Percentiles rank a stretch among this genome's conserved stretches.
These are phyloP conservation scores for Earliella scabrosa DNA, from an alignment of 1,284 basidiomycete species.

Conservation along the genomic window DNA sequence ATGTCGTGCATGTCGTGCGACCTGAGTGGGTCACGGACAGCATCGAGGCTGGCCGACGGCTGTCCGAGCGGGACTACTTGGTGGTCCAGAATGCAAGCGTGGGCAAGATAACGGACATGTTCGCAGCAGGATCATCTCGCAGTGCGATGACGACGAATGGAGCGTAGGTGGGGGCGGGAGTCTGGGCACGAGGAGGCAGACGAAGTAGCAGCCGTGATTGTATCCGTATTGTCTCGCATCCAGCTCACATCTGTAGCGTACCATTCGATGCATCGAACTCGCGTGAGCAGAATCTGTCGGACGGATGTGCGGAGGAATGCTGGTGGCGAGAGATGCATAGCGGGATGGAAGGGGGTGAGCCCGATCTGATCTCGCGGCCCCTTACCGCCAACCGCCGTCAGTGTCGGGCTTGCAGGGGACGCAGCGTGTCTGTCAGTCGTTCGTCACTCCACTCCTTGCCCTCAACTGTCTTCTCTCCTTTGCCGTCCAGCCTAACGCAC, in stretches of 20 bases:
- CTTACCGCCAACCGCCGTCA: background rate
- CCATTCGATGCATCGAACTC: background rate
- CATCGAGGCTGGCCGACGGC: conserved; percentile 55
- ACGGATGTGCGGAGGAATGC: background rate
- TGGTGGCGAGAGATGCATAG: background rate
- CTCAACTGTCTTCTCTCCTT: conserved; percentile 19
- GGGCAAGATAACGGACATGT: conserved; percentile 32
- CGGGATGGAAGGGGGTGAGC: background rate
- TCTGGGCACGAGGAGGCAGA: no score
- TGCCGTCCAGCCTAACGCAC: conserved; percentile 1
- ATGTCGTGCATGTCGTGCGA: conserved; percentile 58
- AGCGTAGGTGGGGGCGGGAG: background rate
- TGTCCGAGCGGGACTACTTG: conserved; percentile 59
- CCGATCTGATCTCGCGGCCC: background rate
- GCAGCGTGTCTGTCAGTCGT: conserved; percentile 3
- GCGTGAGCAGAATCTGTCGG: background rate
- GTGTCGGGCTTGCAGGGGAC: background rate
- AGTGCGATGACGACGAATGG: background rate
- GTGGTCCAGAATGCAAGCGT: conserved; percentile 45
- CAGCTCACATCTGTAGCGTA: background rate
- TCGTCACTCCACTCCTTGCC: conserved; percentile 21
- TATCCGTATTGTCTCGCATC: background rate
- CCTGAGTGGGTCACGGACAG: conserved; percentile 78
- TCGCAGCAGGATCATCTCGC: conserved; percentile 22
- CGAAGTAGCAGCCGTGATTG: no score